These are phyloP conservation scores for Hirsutella minnesotensis DNA, from an alignment of 2,329 filamentous ascomycete genomes.

Conservation along the genomic window DNA sequence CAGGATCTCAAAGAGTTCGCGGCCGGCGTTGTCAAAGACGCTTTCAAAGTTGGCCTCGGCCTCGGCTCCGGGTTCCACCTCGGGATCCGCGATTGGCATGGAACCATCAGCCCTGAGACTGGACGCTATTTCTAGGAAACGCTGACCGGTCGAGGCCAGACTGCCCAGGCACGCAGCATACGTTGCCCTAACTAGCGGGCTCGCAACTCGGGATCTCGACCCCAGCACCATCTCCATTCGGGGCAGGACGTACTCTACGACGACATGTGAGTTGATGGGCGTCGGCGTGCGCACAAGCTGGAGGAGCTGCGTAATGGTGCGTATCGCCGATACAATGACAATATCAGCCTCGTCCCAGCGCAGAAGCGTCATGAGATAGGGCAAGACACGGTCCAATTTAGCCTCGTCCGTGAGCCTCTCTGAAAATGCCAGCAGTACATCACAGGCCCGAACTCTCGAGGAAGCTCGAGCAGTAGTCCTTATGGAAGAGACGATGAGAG, in stretches of 20 bases:
- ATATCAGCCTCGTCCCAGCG: slow-evolving; percentile 65
- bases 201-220: slow-evolving; percentile 35
- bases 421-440: slow-evolving; percentile 82
- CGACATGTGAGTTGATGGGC: slow-evolving; percentile 57
- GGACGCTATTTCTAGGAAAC: slow-evolving; percentile 84
- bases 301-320: slow-evolving; percentile 79
- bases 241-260: slow-evolving; percentile 57
- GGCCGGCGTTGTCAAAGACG: slow-evolving; percentile 76
- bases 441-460: slow-evolving; percentile 80
- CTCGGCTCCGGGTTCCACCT: slow-evolving; percentile 60
- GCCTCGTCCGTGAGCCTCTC: slow-evolving; percentile 89
- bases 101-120: slow-evolving; percentile 76
- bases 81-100: slow-evolving; percentile 64
- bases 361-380: slow-evolving; percentile 75
- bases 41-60: slow-evolving; percentile 64
- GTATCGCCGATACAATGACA: slow-evolving; percentile 74
- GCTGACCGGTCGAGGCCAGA: slow-evolving; percentile 71
- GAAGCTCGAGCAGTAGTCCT: slow-evolving; percentile 80
- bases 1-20: slow-evolving; percentile 72
- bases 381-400: slow-evolving; percentile 84
- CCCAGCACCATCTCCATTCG: slow-evolving; percentile 45
- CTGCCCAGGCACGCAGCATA: slow-evolving; percentile 90
- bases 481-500: slow-evolving; percentile 76
- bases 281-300: slow-evolving; percentile 83
- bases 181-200: slow-evolving; percentile 67